Percentiles rank a stretch among this genome's conserved stretches.
Evolutionary conservation across 768 basidiomycete genomes (phyloP).

Genomic region (Serendipita indica): DNA sequence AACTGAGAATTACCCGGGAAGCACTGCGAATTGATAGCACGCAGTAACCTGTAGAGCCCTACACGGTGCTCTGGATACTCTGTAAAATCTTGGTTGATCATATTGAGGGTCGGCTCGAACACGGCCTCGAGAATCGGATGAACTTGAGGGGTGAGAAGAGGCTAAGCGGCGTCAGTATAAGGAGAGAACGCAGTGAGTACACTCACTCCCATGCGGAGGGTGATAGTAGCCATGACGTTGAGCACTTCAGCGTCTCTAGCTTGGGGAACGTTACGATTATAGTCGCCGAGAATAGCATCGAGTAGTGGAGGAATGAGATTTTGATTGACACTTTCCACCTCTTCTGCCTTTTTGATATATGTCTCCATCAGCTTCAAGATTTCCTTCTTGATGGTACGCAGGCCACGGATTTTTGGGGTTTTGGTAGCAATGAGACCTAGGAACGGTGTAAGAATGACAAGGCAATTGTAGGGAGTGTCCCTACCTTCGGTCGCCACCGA

Average conservation of each 20-base stretch:
- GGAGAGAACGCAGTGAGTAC: conserved; percentile 16
- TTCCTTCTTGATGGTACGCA: conserved; percentile 97
- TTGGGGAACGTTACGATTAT: conserved; percentile 81
- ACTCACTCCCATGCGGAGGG: conserved; percentile 71
- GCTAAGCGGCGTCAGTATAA: conserved; percentile 28
- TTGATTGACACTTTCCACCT: conserved; percentile 79
- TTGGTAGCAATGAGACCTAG: conserved; percentile 82
- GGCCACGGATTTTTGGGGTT: conserved; percentile 86
- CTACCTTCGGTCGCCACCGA: conserved; percentile 81
- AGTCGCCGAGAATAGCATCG: conserved; percentile 96
- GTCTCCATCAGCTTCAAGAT: conserved; percentile 95
- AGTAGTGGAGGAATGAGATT: conserved; percentile 90
- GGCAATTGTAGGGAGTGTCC: conserved; percentile 15
- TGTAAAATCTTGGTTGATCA: conserved; percentile 99
- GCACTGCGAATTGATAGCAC: conserved; percentile 82
- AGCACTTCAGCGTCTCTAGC: conserved; percentile 94
- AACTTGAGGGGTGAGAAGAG: conserved; percentile 80
- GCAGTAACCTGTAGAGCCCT: conserved; percentile 91
- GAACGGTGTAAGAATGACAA: conserved; percentile 6
- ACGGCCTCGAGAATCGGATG: conserved; percentile 91
- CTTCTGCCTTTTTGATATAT: conserved; percentile 93
- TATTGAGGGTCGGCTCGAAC: conserved; percentile 89
- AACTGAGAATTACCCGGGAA: conserved; percentile 58
- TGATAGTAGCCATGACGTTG: conserved; percentile 94
- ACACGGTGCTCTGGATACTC: conserved; percentile 96